A percentile compares a stretch with the other conserved stretches of the same genome.
phyloP scores from a whole-genome alignment of 139 green algal genomes.

The Mesotaenium endlicherianum region DNA sequence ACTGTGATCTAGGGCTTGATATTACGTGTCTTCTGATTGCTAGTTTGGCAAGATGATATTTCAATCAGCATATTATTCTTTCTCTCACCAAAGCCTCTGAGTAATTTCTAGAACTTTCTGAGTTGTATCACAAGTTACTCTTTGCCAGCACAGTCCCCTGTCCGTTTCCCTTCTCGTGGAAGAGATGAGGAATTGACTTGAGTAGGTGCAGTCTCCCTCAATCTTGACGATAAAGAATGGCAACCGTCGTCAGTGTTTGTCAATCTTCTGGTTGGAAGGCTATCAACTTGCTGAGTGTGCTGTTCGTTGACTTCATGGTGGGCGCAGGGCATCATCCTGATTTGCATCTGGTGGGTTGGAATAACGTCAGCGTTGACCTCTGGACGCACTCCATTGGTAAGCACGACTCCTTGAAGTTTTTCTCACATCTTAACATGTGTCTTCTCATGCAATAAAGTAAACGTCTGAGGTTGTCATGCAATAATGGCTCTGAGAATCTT shows the following conservation, averaged over 20 bases:
- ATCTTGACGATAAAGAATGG: not conserved
- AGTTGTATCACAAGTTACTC: not conserved
- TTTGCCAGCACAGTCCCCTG: not conserved
- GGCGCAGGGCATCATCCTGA: constrained; percentile 64
- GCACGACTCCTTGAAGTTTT: no score
- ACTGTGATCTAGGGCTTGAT: not conserved
- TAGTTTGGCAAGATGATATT: not conserved
- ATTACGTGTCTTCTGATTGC: not conserved
- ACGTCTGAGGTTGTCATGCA: no score
- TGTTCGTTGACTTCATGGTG: not conserved
- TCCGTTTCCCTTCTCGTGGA: no score
- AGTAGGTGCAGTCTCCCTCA: not conserved
- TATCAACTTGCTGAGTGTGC: not conserved
- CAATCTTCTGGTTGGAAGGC: not conserved
- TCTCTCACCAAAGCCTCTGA: not conserved
- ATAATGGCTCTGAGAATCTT: no score
- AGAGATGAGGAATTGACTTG: no score
- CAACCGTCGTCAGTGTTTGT: not conserved
- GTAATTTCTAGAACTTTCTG: not conserved
- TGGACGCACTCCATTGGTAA: constrained; percentile 47
- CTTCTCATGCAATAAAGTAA: no score
- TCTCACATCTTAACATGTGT: no score
- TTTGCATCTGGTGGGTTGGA: constrained; percentile 62
- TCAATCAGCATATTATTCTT: not conserved
- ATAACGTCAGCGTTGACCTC: constrained; percentile 57